Base-by-base conservation (phyloP, 2,329 filamentous ascomycete species). In the Sclerotiophoma versabilis region DNA sequence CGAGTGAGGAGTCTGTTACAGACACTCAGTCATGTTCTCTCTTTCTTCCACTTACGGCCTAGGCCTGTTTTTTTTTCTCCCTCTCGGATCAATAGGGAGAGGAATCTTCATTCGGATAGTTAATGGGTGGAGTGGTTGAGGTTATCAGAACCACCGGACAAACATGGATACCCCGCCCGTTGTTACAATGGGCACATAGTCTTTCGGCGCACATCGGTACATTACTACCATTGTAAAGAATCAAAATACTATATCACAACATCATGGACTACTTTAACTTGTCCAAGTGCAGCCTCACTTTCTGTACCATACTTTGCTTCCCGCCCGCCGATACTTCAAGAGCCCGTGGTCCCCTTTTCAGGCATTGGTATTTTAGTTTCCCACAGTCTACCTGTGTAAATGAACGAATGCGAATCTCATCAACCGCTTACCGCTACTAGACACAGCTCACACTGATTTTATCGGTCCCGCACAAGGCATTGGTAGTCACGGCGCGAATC, bases 1-100 rank as follows among this genome's bases (percentile, higher is more conserved):
- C 57, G 51, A 55, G 59, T 29, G 44, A 49, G 59, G 62, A 47
- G 60, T 65, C 62, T 43, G 29, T n/a, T 14, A 12, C 25, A 20
- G 36, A 36, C 39, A 12, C 22, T 9, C 27, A 17, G 38, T 20
- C 36, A 38, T 23, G 17, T 25, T 19, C 29, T 42, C 27, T 34
- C 12, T 36, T 43, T 26, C 12, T 23, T 29, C 12, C 8, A 22
- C 11, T 20, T 41, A 9, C 12, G 30, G 25, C 37, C 25, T 53
- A 5, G 25, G 37, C 43, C 25, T 30, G 15, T 37, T 29, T 32
- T 23, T 29, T 29, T 17, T 37, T 29, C 25, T 23, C 23, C 23
- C 17, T 25, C 42, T 34, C 19, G 20, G 29, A 20, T 32, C 19
- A 27, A 22, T 23, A 8, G 7, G 19, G 5, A 41, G 33, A 26